phyloP scores from a whole-genome alignment of 176 grass and related monocot species.

The Carex scoparia region DNA sequence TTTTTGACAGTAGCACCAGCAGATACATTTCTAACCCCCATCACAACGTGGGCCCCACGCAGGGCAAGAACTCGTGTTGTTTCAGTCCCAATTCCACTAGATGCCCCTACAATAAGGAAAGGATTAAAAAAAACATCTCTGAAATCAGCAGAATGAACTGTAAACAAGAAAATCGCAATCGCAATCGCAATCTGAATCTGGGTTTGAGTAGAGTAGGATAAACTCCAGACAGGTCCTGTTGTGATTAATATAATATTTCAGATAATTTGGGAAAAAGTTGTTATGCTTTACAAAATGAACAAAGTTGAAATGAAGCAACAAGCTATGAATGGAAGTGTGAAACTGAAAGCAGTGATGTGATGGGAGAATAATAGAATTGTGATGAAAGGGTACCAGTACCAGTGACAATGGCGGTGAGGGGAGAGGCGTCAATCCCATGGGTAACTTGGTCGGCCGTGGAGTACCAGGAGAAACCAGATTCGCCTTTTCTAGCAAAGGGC shows the following conservation, averaged over 20 bases:
- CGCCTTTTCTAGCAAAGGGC: slow-evolving; percentile 45
- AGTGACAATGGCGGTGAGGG: slow-evolving; percentile 77
- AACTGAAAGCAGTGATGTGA: background rate
- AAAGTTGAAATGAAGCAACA: background rate
- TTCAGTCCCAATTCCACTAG: slow-evolving; percentile 81
- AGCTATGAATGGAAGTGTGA: background rate
- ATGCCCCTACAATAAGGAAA: slow-evolving; percentile 41
- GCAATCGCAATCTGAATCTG: background rate
- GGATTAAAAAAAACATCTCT: background rate
- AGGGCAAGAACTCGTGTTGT: slow-evolving; percentile 59
- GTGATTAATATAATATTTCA: background rate
- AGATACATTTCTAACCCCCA: slow-evolving; percentile 55
- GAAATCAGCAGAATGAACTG: background rate
- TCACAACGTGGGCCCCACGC: slow-evolving; percentile 75
- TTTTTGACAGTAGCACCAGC: slow-evolving; percentile 36
- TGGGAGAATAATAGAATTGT: background rate
- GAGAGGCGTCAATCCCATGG: slow-evolving; percentile 44
- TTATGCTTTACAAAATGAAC: background rate
- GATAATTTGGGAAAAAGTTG: background rate
- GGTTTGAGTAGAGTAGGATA: background rate
- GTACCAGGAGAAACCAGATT: slow-evolving; percentile 80
- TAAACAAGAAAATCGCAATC: background rate
- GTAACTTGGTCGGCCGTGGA: slow-evolving; percentile 90
- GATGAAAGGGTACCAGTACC: slow-evolving; percentile 19
- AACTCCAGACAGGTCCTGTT: background rate